These are phyloP conservation scores for Claviceps sorghi DNA, from an alignment of 2,329 filamentous ascomycete genomes.

Conservation along the genomic window DNA sequence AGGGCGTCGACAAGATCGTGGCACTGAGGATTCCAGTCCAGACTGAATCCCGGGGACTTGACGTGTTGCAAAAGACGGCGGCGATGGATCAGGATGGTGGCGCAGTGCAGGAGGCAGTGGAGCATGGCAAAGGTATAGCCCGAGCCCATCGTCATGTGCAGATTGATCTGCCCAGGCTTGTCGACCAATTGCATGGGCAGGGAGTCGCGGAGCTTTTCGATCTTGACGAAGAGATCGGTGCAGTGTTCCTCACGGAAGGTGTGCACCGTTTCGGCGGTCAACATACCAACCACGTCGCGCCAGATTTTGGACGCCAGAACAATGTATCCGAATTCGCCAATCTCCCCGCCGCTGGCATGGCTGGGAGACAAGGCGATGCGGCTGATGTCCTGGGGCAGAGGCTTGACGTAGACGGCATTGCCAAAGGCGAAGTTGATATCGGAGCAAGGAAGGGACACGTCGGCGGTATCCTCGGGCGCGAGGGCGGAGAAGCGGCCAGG, in stretches of 20 bases:
- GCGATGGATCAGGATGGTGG: constrained; percentile 46
- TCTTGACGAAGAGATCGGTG: constrained; percentile 34
- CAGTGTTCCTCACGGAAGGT: constrained; percentile 42
- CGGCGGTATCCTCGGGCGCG: constrained; percentile 37
- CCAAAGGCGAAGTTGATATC: constrained; percentile 51
- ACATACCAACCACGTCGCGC: constrained; percentile 47
- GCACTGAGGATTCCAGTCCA: constrained; percentile 34
- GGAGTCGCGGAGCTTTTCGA: constrained; percentile 38
- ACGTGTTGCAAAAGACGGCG: constrained; percentile 44
- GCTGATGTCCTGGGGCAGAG: constrained; percentile 30
- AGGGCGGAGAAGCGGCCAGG: constrained; percentile 44
- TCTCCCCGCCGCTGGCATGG: constrained; percentile 30
- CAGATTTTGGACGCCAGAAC: constrained; percentile 46
- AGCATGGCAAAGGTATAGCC: constrained; percentile 49
- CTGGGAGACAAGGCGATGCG: constrained; percentile 20
- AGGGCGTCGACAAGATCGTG: constrained; percentile 42
- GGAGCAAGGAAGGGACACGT: constrained; percentile 42
- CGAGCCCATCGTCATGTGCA: constrained; percentile 50
- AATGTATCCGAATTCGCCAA: constrained; percentile 48
- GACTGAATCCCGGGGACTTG: constrained; percentile 34
- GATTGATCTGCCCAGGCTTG: constrained; percentile 44
- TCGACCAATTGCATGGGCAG: constrained; percentile 46
- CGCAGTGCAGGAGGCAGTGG: constrained; percentile 45
- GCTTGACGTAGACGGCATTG: constrained; percentile 43
- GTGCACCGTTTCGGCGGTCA: constrained; percentile 36